Percentiles rank a stretch among this genome's conserved stretches.
These are phyloP conservation scores for Phytopythium chamaehyphon DNA, from an alignment of 352 stramenopile species.

Conservation along the genomic window DNA sequence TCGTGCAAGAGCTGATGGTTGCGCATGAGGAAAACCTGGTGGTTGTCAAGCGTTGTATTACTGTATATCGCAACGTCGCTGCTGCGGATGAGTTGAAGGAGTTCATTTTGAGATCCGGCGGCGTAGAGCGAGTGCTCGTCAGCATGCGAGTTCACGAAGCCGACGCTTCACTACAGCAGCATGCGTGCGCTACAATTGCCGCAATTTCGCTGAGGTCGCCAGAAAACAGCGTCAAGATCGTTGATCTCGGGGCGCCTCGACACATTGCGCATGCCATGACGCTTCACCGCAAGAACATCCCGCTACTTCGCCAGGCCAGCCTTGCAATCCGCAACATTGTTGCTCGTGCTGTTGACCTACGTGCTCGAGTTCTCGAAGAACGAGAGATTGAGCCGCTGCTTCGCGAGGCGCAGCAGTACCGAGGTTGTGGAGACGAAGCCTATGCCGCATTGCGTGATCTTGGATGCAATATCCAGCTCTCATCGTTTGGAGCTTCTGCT, in stretches of 20 bases:
- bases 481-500: constrained; percentile 36
- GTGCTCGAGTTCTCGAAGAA: constrained; percentile 59
- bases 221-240: constrained; percentile 51
- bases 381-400: constrained; percentile 56
- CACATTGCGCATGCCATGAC: constrained; percentile 59
- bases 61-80: constrained; percentile 68
- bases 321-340: constrained; percentile 81
- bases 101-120: constrained; percentile 50
- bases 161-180: constrained; percentile 58
- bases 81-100: constrained; percentile 69
- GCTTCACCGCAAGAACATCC: constrained; percentile 32
- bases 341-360: constrained; percentile 51
- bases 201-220: constrained; percentile 64
- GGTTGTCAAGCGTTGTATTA: constrained; percentile 64
- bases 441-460: constrained; percentile 75
- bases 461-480: constrained; percentile 65
- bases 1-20: constrained; percentile 54
- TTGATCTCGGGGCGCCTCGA: constrained; percentile 39
- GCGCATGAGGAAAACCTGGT: constrained; percentile 38
- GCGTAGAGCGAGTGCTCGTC: constrained; percentile 44
- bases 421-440: constrained; percentile 69
- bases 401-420: constrained; percentile 53
- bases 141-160: constrained; percentile 46
- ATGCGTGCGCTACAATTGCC: constrained; percentile 70
- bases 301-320: constrained; percentile 67